phyloP scores from a whole-genome alignment of 208 protist genomes.

The Acanthamoeba castellanii region DNA sequence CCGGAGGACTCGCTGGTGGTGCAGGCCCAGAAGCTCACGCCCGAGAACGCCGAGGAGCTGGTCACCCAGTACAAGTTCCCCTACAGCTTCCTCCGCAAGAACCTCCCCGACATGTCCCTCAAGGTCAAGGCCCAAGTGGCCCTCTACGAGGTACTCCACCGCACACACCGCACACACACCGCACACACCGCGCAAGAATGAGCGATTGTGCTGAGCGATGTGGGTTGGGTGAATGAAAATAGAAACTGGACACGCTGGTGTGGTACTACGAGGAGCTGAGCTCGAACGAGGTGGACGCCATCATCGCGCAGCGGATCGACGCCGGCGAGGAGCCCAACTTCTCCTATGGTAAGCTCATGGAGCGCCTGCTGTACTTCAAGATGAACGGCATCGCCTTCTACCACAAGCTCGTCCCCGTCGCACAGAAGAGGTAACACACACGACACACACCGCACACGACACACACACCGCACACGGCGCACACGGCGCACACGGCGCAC shows the following conservation, averaged over 20 bases:
- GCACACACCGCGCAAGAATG: too few relatives aligned
- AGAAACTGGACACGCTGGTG: slow-evolving; percentile 75
- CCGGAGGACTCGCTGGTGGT: slow-evolving; percentile 56
- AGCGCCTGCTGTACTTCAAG: slow-evolving; percentile 79
- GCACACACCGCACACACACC: background rate
- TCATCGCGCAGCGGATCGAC: slow-evolving; percentile 77
- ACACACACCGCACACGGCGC: too few relatives aligned
- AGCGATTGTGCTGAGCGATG: background rate
- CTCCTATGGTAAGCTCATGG: slow-evolving; percentile 83
- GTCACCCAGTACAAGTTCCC: slow-evolving; percentile 56
- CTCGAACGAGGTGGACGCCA: background rate
- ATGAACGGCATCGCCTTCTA: slow-evolving; percentile 34
- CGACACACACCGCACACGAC: too few relatives aligned
- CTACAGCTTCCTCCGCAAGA: slow-evolving; percentile 70
- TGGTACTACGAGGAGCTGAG: slow-evolving; percentile 86
- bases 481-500: too few relatives aligned
- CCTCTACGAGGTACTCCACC: slow-evolving; percentile 28
- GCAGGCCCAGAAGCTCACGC: slow-evolving; percentile 50
- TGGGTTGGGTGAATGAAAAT: background rate
- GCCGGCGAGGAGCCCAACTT: slow-evolving; percentile 79
- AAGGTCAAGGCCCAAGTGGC: slow-evolving; percentile 63
- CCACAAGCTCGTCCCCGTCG: slow-evolving; percentile 30
- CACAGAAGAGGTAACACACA: background rate
- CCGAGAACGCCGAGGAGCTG: slow-evolving; percentile 64
- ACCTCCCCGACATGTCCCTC: slow-evolving; percentile 58